Evolutionary conservation across 768 basidiomycete species (phyloP).

Genomic region (Tricholoma hemisulphureum): DNA sequence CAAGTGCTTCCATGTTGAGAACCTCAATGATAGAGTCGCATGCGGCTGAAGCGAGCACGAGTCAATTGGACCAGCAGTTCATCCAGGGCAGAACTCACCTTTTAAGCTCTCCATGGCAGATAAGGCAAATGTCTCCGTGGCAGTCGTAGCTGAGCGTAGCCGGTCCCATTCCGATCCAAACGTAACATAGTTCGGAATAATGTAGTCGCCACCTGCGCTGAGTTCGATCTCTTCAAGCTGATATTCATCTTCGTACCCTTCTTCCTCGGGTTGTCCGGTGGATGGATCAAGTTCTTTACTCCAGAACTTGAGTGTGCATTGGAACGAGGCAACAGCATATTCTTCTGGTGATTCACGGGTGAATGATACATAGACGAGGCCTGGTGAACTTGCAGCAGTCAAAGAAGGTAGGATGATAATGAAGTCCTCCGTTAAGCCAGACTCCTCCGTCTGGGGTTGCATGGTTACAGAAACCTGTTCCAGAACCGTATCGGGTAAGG

Average conservation of each 20-base stretch:
- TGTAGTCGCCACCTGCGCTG: conserved; percentile 89
- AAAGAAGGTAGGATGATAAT: conserved; percentile 83
- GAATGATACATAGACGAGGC: conserved; percentile 91
- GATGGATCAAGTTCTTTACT: conserved; percentile 97
- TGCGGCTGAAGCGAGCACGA: conserved; percentile 62
- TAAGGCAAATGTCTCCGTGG: conserved; percentile 92
- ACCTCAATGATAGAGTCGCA: conserved; percentile 96
- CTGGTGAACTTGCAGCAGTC: conserved; percentile 68
- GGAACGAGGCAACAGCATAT: conserved; percentile 83
- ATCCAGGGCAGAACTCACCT: conserved; percentile 51
- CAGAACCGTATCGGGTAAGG: conserved; percentile 90
- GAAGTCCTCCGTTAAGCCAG: conserved; percentile 86
- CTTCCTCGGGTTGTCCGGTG: conserved; percentile 93
- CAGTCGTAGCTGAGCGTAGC: conserved; percentile 68
- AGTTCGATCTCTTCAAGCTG: conserved; percentile 95
- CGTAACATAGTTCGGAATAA: conserved; percentile 90
- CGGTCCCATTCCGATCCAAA: conserved; percentile 97
- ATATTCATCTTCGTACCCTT: conserved; percentile 99
- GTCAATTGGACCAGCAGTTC: conserved; percentile 6
- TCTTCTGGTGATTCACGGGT: conserved; percentile 74
- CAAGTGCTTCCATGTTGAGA: conserved; percentile 94
- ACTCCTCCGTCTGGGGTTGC: conserved; percentile 73
- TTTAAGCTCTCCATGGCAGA: conserved; percentile 91
- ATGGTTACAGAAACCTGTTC: conserved; percentile 94
- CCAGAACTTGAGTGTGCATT: conserved; percentile 88